These are phyloP conservation scores for Metschnikowia amazonensis DNA, from an alignment of 805 yeast genomes.

Conservation along the genomic window DNA sequence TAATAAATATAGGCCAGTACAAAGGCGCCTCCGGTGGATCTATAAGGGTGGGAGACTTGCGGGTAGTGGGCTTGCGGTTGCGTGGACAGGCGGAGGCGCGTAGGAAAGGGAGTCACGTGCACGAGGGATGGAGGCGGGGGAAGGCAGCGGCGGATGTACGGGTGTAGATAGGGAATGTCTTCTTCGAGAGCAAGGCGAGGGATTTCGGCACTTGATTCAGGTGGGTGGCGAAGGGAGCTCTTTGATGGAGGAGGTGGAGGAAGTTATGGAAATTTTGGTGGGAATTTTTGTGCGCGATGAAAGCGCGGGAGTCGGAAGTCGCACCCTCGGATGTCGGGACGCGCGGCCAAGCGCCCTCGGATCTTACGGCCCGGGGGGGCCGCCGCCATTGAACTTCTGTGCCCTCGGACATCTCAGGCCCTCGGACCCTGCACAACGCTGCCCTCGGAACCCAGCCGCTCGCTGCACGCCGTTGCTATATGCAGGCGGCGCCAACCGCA, in stretches of 20 bases:
- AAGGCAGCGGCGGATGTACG: too few species aligned
- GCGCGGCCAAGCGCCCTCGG: neutral
- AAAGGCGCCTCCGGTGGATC: neutral
- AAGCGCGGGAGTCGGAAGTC: conserved; percentile 1
- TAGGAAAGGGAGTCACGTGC: neutral
- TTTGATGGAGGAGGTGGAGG: neutral
- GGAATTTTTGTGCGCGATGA: conserved; percentile 7
- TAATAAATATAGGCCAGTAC: neutral
- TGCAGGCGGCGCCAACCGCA: neutral
- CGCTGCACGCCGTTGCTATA: neutral
- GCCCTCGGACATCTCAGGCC: conserved; percentile 1
- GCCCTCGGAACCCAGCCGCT: neutral
- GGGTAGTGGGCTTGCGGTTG: neutral
- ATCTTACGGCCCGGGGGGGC: neutral
- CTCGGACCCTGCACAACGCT: neutral
- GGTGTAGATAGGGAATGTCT: neutral
- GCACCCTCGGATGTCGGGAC: neutral
- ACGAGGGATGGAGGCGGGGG: neutral
- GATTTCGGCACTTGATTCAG: neutral
- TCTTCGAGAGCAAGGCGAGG: neutral
- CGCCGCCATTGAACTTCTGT: neutral
- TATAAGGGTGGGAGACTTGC: neutral
- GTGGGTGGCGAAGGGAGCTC: neutral
- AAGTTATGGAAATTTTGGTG: conserved; percentile 2
- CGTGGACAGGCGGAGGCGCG: neutral